Percentiles rank a stretch among this genome's conserved stretches.
Evolutionary conservation across 768 basidiomycete genomes (phyloP).

Genomic region (Amanita phalloides): DNA sequence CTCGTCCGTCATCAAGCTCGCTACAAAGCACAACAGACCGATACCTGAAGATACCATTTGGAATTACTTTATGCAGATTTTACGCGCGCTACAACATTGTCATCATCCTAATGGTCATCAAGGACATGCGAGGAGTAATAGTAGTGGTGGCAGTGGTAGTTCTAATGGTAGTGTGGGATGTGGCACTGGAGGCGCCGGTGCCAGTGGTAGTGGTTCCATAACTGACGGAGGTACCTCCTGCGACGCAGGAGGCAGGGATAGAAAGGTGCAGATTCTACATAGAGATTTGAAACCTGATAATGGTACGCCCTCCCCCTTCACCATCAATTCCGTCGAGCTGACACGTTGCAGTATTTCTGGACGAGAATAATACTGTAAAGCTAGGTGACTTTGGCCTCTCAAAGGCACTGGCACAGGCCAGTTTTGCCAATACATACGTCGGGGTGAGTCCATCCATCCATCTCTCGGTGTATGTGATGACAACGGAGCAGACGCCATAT

Average conservation of each 20-base stretch:
- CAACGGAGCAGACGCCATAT: constrained; percentile 71
- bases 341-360: constrained; percentile 69
- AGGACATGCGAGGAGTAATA: constrained; percentile 32
- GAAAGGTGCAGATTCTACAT: constrained; percentile 75
- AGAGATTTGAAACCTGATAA: constrained; percentile 97
- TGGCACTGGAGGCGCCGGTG: constrained; percentile 20
- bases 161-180: constrained; percentile 29
- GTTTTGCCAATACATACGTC: constrained; percentile 94
- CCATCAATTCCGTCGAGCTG: too few relatives aligned
- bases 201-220: background rate
- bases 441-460: constrained; percentile 48
- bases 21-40: constrained; percentile 52
- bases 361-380: constrained; percentile 77
- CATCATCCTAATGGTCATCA: constrained; percentile 60
- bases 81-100: constrained; percentile 84
- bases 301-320: constrained; percentile 35
- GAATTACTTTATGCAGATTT: constrained; percentile 91
- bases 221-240: constrained; percentile 11
- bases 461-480: background rate
- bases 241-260: constrained; percentile 35
- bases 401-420: constrained; percentile 80
- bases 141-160: constrained; percentile 12
- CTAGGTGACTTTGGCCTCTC: constrained; percentile 96
- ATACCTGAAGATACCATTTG: constrained; percentile 92
- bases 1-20: constrained; percentile 75